Evolutionary conservation across 1,139 yeast species (phyloP).

Genomic region (Saccharomyces hybrid): DNA sequence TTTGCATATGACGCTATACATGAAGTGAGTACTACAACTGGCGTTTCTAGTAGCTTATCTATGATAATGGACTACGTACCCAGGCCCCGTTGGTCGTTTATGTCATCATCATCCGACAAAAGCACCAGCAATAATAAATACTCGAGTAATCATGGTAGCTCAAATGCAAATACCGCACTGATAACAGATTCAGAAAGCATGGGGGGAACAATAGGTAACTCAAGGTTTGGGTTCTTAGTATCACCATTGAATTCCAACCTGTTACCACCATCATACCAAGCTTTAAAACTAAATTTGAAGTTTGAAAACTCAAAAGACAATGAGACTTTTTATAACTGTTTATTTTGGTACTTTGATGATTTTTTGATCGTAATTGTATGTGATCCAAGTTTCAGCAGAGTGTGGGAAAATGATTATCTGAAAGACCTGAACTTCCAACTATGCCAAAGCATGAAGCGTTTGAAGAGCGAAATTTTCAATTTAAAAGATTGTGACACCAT

Average conservation of each 20-base stretch:
- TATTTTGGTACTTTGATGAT: slow-evolving; percentile 30
- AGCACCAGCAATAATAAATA: slow-evolving; percentile 2
- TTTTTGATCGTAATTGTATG: slow-evolving; percentile 20
- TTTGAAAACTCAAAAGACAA: slow-evolving; percentile 10
- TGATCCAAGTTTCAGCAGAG: slow-evolving; percentile 20
- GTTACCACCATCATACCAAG: slow-evolving; percentile 23
- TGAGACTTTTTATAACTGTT: slow-evolving; percentile 13
- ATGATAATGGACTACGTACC: slow-evolving; percentile 26
- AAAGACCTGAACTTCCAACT: slow-evolving; percentile 20
- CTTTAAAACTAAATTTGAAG: slow-evolving; percentile 16
- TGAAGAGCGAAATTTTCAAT: neutral
- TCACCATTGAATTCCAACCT: slow-evolving; percentile 23
- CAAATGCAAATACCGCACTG: neutral
- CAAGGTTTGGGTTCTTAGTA: slow-evolving; percentile 25
- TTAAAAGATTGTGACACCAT: neutral
- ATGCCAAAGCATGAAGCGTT: slow-evolving; percentile 14
- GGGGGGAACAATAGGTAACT: neutral
- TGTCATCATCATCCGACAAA: slow-evolving; percentile 1
- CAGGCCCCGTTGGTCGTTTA: slow-evolving; percentile 7
- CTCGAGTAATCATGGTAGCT: neutral
- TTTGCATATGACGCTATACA: slow-evolving; percentile 31
- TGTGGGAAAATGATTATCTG: slow-evolving; percentile 26
- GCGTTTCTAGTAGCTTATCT: slow-evolving; percentile 27
- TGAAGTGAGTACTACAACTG: slow-evolving; percentile 31
- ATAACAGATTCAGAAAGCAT: neutral